Conservation (phyloP, 192 early-diverging fungal genomes). For the Entomortierella beljakovae region DNA sequence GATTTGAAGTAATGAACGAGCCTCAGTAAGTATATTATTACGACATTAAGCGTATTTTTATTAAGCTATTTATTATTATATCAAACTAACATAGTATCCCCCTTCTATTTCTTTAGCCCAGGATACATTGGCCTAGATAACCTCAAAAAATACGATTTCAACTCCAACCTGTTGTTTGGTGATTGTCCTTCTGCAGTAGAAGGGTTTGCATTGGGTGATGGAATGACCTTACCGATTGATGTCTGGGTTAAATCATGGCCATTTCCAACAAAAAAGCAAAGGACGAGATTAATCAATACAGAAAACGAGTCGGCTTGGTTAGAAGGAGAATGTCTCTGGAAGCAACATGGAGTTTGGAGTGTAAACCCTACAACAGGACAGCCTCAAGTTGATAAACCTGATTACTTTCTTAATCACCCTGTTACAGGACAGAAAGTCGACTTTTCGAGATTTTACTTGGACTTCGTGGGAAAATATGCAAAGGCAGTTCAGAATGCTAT, state of each 20-base stretch:
- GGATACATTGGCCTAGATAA: constrained; percentile 79
- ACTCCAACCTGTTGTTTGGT: constrained; percentile 75
- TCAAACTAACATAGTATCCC: too few species aligned
- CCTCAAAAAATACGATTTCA: constrained; percentile 71
- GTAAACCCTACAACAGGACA: constrained; percentile 60
- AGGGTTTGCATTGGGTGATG: constrained; percentile 78
- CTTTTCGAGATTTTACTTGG: constrained; percentile 77
- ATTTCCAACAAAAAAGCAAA: constrained; percentile 70
- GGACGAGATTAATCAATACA: constrained; percentile 66
- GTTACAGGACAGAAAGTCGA: constrained; percentile 62
- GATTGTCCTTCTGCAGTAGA: constrained; percentile 77
- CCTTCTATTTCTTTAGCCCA: constrained; percentile 41
- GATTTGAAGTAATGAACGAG: constrained; percentile 87
- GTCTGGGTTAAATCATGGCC: constrained; percentile 83
- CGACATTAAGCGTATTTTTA: too few species aligned
- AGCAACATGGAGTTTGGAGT: constrained; percentile 81
- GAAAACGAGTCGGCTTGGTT: constrained; percentile 71
- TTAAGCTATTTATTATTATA: too few species aligned
- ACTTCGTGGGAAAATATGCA: constrained; percentile 74
- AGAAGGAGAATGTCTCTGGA: constrained; percentile 79
- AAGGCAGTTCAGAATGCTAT: constrained; percentile 70
- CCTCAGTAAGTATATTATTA: constrained; percentile 57
- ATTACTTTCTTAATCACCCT: constrained; percentile 80
- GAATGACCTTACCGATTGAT: constrained; percentile 77
- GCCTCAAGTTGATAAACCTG: constrained; percentile 62